A percentile compares a stretch with the other conserved stretches of the same genome.
Conservation (phyloP, 2,329 filamentous ascomycete species). For the Coniosporium tulheliwenetii region DNA sequence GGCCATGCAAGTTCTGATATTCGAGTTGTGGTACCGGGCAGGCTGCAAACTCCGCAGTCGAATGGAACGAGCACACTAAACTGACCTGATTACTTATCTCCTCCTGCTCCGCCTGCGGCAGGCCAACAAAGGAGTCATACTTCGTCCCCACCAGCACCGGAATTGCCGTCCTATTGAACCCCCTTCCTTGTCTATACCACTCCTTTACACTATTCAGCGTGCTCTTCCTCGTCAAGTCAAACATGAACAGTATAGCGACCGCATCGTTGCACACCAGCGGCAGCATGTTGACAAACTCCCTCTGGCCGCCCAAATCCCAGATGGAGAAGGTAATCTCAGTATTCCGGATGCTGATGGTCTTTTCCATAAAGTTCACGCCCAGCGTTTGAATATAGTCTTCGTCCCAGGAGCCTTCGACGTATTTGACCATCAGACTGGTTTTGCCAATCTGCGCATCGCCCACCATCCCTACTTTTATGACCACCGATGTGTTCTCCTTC, state of each 20-base stretch:
- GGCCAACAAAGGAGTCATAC: conserved; percentile 99
- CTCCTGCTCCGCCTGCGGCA: conserved; percentile 91
- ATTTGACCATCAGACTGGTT: conserved; percentile 98
- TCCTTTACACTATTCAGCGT: conserved; percentile 99
- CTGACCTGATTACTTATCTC: conserved; percentile 89
- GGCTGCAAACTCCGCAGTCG: too few species aligned
- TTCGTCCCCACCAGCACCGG: conserved; percentile 95
- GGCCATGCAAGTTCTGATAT: too few species aligned
- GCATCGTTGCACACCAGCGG: conserved; percentile 98
- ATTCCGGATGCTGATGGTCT: conserved; percentile 97
- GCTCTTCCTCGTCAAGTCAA: conserved; percentile 93
- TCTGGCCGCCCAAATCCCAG: conserved; percentile 94
- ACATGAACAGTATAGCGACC: conserved; percentile 98
- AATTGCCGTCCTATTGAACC: conserved; percentile 99
- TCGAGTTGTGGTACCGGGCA: too few species aligned
- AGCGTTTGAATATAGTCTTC: conserved; percentile 99
- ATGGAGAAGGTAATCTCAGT: conserved; percentile 99
- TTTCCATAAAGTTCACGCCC: conserved; percentile 99
- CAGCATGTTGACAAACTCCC: conserved; percentile 99
- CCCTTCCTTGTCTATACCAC: conserved; percentile 94
- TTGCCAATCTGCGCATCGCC: conserved; percentile 98
- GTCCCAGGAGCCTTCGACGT: conserved; percentile 98
- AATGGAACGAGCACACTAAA: too few species aligned
- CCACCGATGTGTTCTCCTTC: conserved; percentile 45
- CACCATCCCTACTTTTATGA: conserved; percentile 99